A percentile compares a stretch with the other conserved stretches of the same genome.
These are phyloP conservation scores for Eimeria nieschulzi DNA, from an alignment of 169 alveolate genomes.

Conservation along the genomic window DNA sequence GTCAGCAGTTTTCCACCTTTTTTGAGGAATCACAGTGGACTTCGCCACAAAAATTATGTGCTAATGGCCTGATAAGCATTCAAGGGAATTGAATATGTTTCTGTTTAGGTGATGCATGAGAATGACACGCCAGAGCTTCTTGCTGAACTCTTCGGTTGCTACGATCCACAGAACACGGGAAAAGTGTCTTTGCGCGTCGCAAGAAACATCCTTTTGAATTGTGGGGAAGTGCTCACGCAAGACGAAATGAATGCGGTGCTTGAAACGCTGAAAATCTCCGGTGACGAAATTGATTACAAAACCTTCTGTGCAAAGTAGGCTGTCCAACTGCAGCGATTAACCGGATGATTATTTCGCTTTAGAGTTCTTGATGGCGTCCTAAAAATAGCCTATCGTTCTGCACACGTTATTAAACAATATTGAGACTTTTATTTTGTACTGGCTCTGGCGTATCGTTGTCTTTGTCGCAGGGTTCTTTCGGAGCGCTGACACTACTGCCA, in stretches of 20 bases:
- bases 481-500: constrained; percentile 16
- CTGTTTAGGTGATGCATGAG: constrained; percentile 47
- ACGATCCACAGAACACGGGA: constrained; percentile 42
- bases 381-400: too few species aligned
- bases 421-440: too few species aligned
- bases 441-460: too few species aligned
- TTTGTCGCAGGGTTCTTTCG: constrained; percentile 31
- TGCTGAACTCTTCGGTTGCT: constrained; percentile 42
- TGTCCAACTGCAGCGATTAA: background rate
- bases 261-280: constrained; percentile 3
- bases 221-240: constrained; percentile 42
- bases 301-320: constrained; percentile 56
- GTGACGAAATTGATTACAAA: constrained; percentile 40
- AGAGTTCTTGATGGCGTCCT: too few species aligned
- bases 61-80: too few species aligned
- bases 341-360: background rate
- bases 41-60: background rate
- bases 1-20: background rate
- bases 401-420: too few species aligned
- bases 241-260: constrained; percentile 37
- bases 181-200: constrained; percentile 54
- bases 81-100: background rate
- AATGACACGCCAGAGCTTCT: constrained; percentile 54
- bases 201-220: constrained; percentile 42
- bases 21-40: background rate